Percentiles rank a stretch among this genome's conserved stretches.
phyloP scores from a whole-genome alignment of 2,329 filamentous ascomycete genomes.

The Aureobasidium melanogenum region DNA sequence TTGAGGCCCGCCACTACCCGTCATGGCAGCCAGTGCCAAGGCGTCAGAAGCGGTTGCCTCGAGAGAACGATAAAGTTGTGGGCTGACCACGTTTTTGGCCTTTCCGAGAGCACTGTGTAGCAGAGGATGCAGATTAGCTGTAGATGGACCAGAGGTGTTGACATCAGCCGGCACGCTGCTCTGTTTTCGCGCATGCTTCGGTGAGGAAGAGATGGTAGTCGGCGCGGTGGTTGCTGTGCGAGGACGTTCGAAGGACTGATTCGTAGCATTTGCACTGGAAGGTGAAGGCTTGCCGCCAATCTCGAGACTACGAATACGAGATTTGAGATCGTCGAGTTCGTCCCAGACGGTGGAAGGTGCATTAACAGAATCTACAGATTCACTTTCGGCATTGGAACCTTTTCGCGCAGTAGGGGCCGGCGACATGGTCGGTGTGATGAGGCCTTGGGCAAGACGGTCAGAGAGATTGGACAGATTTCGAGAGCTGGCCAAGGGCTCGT shows the following conservation, averaged over 20 bases:
- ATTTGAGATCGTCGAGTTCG: slow-evolving; percentile 91
- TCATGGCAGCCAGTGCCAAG: slow-evolving; percentile 65
- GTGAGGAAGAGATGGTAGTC: slow-evolving; percentile 84
- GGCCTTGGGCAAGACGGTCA: slow-evolving; percentile 1
- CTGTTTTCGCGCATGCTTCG: slow-evolving; percentile 56
- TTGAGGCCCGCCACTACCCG: slow-evolving; percentile 61
- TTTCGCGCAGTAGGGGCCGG: slow-evolving; percentile 29
- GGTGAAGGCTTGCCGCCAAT: slow-evolving; percentile 80
- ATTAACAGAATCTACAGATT: slow-evolving; percentile 80
- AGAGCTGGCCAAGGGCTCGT: neutral
- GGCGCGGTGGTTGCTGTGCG: slow-evolving; percentile 84
- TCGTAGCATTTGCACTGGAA: slow-evolving; percentile 66
- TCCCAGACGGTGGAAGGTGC: slow-evolving; percentile 95
- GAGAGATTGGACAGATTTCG: slow-evolving; percentile 3
- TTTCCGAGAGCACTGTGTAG: slow-evolving; percentile 74
- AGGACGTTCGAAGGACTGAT: slow-evolving; percentile 69
- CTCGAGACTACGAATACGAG: slow-evolving; percentile 82
- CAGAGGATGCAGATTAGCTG: slow-evolving; percentile 61
- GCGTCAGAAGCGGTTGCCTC: slow-evolving; percentile 79
- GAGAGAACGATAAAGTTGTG: slow-evolving; percentile 67
- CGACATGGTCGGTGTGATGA: slow-evolving; percentile 3
- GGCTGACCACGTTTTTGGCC: slow-evolving; percentile 58
- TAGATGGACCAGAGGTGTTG: slow-evolving; percentile 28
- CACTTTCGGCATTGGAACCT: slow-evolving; percentile 47
- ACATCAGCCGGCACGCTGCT: slow-evolving; percentile 23